phyloP scores from a whole-genome alignment of 1,284 basidiomycete genomes.

The Ceratobasidium sp. region DNA sequence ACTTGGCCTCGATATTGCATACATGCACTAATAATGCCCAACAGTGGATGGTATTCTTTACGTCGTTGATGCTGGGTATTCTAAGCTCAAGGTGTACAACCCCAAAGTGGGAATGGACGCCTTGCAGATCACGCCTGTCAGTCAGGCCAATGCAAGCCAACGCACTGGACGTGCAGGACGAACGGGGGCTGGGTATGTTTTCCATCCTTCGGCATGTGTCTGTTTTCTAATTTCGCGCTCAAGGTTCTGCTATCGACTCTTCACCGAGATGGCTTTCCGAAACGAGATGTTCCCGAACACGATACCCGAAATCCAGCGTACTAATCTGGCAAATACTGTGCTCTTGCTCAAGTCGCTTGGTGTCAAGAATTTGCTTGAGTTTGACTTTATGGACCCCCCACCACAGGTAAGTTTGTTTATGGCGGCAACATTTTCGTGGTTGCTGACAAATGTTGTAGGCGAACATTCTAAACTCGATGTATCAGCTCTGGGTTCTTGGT shows the following conservation, averaged over 20 bases:
- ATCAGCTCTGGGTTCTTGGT: constrained; percentile 98
- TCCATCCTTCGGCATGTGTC: not conserved
- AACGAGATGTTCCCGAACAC: constrained; percentile 98
- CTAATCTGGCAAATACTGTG: constrained; percentile 97
- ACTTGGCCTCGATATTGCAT: not conserved
- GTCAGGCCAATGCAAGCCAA: constrained; percentile 97
- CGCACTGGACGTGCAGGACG: constrained; percentile 95
- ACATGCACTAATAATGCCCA: constrained; percentile 46
- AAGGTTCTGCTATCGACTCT: constrained; percentile 94
- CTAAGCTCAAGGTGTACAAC: constrained; percentile 98
- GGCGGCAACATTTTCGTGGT: not conserved
- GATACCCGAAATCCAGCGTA: constrained; percentile 98
- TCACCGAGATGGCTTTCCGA: constrained; percentile 94
- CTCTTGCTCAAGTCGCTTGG: constrained; percentile 94
- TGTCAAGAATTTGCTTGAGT: constrained; percentile 94
- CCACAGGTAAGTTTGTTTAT: constrained; percentile 56
- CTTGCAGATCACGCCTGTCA: constrained; percentile 97
- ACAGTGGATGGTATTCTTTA: constrained; percentile 96
- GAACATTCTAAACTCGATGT: constrained; percentile 98
- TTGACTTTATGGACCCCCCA: constrained; percentile 99
- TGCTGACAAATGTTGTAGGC: constrained; percentile 61
- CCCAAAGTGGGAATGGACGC: constrained; percentile 99
- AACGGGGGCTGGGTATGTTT: constrained; percentile 86
- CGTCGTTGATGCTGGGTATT: constrained; percentile 96
- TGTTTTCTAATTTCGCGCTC: constrained; percentile 40